Evolutionary conservation across 176 grass and related monocot genomes (phyloP), one percentile per base, ranked within the genome.

Genomic region (Avena atlantica): DNA sequence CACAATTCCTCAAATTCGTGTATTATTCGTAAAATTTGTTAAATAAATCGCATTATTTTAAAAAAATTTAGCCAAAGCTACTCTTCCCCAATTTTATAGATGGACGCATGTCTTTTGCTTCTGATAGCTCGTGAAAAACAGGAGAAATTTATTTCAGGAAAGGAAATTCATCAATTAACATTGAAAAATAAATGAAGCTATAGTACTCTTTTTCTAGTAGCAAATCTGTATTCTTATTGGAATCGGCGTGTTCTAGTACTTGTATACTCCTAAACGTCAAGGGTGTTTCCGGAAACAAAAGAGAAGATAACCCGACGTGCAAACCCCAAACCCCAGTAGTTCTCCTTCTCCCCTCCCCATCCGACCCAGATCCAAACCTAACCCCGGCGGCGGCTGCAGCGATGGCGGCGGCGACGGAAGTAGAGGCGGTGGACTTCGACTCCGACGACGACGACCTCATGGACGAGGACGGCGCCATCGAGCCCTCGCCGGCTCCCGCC

Each of bases 381-480:
- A 61, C 4, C 51, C 61, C 58, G 62, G 49, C 86, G 24, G 14
- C 81, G 65, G 67, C 73, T 17, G 49, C 59, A 53, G 88, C 76
- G 70, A 65, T 52, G 79, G 66, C 66, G 77, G 86, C 81, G 52
- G 82, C 82, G 81, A 88, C 89, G 62, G 93, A 96, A 12, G 90
- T 91, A 37, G 96, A 98, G 84, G 91, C 86, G 70, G 93, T 98
- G 24, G 96, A 98, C 63, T 98, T 94, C 86, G 90, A 98, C 81
- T 81, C 91, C 9, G 96, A 98, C 36, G 93, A 95, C 36, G 96
- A 98, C 29, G 96, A 98, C 79, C 93, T 98, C 61, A 95, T 95
- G 93, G 96, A 98, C 87, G 96, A 96, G 87, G 93, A 98, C 3
- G 87, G 50, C 19, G 67, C 64, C 80, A 40, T 69, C 60, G 92